These are phyloP conservation scores for Dichotomocladium elegans DNA, from an alignment of 371 early-diverging fungal species.

Conservation along the genomic window DNA sequence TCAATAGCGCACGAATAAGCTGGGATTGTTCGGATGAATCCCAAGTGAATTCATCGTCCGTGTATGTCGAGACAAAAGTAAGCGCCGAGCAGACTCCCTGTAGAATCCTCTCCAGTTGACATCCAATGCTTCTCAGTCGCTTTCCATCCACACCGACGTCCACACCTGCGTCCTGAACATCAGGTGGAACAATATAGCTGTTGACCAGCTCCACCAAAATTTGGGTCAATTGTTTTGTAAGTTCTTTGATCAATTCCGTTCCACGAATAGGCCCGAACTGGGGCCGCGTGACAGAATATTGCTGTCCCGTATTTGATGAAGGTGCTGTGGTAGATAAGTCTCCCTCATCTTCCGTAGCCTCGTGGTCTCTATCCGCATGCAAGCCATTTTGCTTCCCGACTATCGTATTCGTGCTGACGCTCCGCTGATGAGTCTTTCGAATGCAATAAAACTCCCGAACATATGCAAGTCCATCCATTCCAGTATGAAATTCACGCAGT, in stretches of 20 bases:
- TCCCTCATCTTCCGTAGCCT: slow-evolving; percentile 30
- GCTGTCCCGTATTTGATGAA: slow-evolving; percentile 1
- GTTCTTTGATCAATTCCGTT: slow-evolving; percentile 24
- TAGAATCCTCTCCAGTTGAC: slow-evolving; percentile 30
- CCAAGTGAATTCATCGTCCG: slow-evolving; percentile 14
- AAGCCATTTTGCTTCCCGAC: slow-evolving; percentile 1
- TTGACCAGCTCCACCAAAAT: slow-evolving; percentile 30
- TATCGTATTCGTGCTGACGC: not conserved
- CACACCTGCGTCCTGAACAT: slow-evolving; percentile 19
- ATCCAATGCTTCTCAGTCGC: slow-evolving; percentile 26
- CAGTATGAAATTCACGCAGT: slow-evolving; percentile 16
- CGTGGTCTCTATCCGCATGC: not conserved
- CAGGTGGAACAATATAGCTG: slow-evolving; percentile 25
- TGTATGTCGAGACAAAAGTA: slow-evolving; percentile 12
- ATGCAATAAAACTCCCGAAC: slow-evolving; percentile 34
- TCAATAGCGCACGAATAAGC: slow-evolving; percentile 33
- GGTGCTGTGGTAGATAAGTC: slow-evolving; percentile 24
- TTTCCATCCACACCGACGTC: slow-evolving; percentile 43
- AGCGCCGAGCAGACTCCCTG: slow-evolving; percentile 23
- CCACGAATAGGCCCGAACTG: slow-evolving; percentile 36
- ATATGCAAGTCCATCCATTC: slow-evolving; percentile 30
- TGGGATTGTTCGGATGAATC: slow-evolving; percentile 10
- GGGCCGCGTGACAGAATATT: slow-evolving; percentile 14
- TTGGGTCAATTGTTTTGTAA: slow-evolving; percentile 19
- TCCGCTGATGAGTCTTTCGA: not conserved